A percentile compares a stretch with the other conserved stretches of the same genome.
Evolutionary conservation across 345 rosid species (phyloP).

Genomic region (Erucastrum elatum): DNA sequence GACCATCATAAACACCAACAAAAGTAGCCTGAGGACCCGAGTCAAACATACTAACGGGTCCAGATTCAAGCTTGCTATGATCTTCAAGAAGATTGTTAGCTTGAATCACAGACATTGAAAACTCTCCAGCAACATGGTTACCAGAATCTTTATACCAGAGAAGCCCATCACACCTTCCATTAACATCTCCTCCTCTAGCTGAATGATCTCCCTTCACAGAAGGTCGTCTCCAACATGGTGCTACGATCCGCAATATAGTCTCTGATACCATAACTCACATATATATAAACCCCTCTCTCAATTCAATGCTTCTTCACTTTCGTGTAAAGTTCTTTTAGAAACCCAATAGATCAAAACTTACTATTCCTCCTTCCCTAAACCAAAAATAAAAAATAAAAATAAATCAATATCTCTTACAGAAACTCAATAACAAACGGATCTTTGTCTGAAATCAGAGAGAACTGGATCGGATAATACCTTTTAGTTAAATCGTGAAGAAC

Average conservation of each 20-base stretch:
- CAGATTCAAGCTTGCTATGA: constrained; percentile 43
- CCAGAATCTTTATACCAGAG: constrained; percentile 47
- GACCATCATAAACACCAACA: constrained; percentile 46
- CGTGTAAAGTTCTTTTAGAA: constrained; percentile 27
- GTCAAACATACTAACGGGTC: constrained; percentile 38
- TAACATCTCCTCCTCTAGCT: constrained; percentile 51
- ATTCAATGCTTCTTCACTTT: constrained; percentile 63
- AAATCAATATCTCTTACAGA: neutral
- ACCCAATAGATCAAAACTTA: constrained; percentile 35
- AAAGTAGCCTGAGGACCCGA: constrained; percentile 47
- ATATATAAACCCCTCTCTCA: constrained; percentile 42
- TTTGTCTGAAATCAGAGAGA: neutral
- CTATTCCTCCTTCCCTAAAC: constrained; percentile 45
- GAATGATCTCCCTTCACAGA: constrained; percentile 71
- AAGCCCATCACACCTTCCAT: constrained; percentile 43
- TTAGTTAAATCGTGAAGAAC: constrained; percentile 16
- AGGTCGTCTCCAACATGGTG: constrained; percentile 85
- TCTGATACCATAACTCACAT: constrained; percentile 82
- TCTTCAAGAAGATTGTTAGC: constrained; percentile 44
- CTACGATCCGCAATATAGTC: constrained; percentile 64
- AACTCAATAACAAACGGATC: neutral
- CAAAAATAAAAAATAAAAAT: constrained; percentile 45
- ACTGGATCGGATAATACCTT: constrained; percentile 18
- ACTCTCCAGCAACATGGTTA: constrained; percentile 42
- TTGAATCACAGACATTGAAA: constrained; percentile 46